Base-by-base conservation (phyloP, 805 yeast genomes). In the Hanseniaspora thailandica region DNA sequence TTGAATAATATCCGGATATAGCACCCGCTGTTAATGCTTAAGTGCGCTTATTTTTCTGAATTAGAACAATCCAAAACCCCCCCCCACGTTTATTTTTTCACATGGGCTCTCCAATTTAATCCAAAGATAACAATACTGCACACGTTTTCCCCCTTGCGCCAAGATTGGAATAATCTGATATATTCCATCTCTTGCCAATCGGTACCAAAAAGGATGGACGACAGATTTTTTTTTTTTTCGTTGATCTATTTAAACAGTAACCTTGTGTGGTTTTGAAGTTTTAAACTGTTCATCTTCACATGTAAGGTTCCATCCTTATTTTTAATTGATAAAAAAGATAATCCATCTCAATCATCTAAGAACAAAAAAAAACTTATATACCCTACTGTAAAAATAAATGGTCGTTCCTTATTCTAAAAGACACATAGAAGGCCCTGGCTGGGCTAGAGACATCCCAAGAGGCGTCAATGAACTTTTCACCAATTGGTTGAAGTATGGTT, bases 381-480 rank as follows among this genome's bases (percentile, higher is more conserved):
- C 13, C 30, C 30, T 15, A 9, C 25, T n/a, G 12, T 25, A 25
- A n/a, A 28, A 28, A 26, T 12, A n/a, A 47, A 22, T 47, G 52
- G 22, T 34, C 13, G 52, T 47, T 28, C 45, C 45, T 8, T 25
- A 19, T 12, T 22, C 45, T 33, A 45, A 51, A 31, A 60, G 60
- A 52, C 62, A 60, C 44, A 45, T 60, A 10, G 55, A 46, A 7
- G 55, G 50, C 28, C 61, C 64, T 10, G n/a, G 33, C 5, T 52
- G 54, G 22, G 56, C 74, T 13, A 73, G 83, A 67, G 83, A 78
- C 61, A 57, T 78, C 40, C 82, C 83, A 8, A 64, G 61, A 39
- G 66, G 74, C 1, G 59, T 69, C 34, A 52, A 53, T 13, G 74
- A 71, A 13, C 56, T 74, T 9, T 58, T 28, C 10, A 52, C 55